phyloP scores from a whole-genome alignment of 768 basidiomycete species.

The Pleurotus salmoneostramineus region DNA sequence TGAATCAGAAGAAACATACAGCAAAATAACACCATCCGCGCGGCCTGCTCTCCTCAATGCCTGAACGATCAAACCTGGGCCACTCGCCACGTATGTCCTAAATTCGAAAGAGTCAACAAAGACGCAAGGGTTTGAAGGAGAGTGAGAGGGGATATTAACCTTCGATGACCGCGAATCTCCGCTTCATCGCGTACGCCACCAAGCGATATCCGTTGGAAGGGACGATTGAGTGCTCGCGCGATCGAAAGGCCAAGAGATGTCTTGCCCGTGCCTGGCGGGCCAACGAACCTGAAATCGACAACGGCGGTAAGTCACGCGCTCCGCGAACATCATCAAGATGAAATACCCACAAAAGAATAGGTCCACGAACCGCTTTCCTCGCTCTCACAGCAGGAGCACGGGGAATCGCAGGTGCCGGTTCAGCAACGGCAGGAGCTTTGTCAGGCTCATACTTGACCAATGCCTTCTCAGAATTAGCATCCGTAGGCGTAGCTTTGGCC shows the following conservation, averaged over 20 bases:
- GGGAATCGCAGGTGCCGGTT: background rate
- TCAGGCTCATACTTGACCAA: slow-evolving; percentile 6
- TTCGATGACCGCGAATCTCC: slow-evolving; percentile 65
- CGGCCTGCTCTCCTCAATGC: slow-evolving; percentile 82
- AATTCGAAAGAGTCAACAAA: slow-evolving; percentile 9
- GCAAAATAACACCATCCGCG: slow-evolving; percentile 73
- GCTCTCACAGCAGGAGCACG: background rate
- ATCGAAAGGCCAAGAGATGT: slow-evolving; percentile 89
- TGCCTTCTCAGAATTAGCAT: slow-evolving; percentile 11
- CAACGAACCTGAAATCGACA: slow-evolving; percentile 61
- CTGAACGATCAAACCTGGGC: slow-evolving; percentile 82
- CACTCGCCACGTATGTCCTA: slow-evolving; percentile 89
- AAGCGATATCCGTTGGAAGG: slow-evolving; percentile 89
- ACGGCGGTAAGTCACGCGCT: slow-evolving; percentile 6
- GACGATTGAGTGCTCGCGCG: slow-evolving; percentile 75
- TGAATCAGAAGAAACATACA: slow-evolving; percentile 37
- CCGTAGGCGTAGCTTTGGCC: slow-evolving; percentile 12
- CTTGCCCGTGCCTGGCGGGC: slow-evolving; percentile 90
- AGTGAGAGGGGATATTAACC: background rate
- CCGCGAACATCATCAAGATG: background rate
- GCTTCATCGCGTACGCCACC: slow-evolving; percentile 95
- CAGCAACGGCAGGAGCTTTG: background rate
- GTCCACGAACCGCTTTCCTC: slow-evolving; percentile 60
- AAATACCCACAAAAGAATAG: slow-evolving; percentile 57
- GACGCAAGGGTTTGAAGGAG: background rate